Percentiles rank a stretch among this genome's conserved stretches.
phyloP scores from a whole-genome alignment of 176 grass and related monocot species.

The Aegilops sharonensis region DNA sequence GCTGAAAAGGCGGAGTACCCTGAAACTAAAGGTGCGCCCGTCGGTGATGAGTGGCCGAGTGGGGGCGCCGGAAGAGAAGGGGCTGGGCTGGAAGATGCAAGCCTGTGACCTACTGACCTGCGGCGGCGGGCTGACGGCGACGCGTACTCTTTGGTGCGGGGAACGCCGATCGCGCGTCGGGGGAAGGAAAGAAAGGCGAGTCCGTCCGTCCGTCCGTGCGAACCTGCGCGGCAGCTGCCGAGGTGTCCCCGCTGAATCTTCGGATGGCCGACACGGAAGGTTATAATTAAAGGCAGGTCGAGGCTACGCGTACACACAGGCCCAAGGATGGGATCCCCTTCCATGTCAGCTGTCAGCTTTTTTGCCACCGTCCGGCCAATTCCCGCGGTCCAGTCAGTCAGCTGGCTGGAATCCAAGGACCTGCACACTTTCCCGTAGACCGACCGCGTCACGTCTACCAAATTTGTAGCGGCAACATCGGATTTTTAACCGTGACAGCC shows the following conservation, averaged over 20 bases:
- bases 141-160: neutral
- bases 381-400: neutral
- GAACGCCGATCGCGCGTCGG: conserved; percentile 16
- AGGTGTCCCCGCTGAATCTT: conserved; percentile 27
- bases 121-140: conserved; percentile 15
- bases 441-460: too few species aligned
- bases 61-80: neutral
- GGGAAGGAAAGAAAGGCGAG: neutral
- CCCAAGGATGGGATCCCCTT: neutral
- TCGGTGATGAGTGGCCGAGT: neutral
- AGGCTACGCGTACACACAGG: neutral
- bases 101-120: conserved; percentile 4
- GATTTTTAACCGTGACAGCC: too few species aligned
- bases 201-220: neutral
- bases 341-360: neutral
- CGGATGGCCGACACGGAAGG: neutral
- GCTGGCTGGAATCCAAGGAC: neutral
- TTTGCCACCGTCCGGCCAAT: conserved; percentile 10
- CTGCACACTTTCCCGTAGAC: too few species aligned
- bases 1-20: neutral
- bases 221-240: neutral
- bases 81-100: conserved; percentile 16
- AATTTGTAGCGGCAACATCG: too few species aligned
- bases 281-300: conserved; percentile 1
- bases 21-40: too few species aligned